Percentiles rank a stretch among this genome's conserved stretches.
Evolutionary conservation across 805 yeast species (phyloP).

Genomic region (Candida caryicola): DNA sequence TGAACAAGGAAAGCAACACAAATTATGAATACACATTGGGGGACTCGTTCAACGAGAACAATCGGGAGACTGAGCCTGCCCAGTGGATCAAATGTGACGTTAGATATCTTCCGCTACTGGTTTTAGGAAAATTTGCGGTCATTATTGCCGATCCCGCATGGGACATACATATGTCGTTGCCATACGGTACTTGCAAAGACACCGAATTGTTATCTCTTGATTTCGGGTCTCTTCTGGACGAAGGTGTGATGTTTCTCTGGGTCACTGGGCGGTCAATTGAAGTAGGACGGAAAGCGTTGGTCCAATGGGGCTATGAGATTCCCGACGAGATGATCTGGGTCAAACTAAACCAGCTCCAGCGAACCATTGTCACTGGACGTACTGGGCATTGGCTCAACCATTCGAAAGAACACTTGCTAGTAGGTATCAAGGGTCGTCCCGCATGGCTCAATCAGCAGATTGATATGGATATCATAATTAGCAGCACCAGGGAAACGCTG

Average conservation of each 20-base stretch:
- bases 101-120: slow-evolving; percentile 62
- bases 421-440: slow-evolving; percentile 82
- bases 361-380: slow-evolving; percentile 92
- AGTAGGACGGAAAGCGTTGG: slow-evolving; percentile 72
- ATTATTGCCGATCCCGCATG: slow-evolving; percentile 94
- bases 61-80: slow-evolving; percentile 46
- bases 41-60: slow-evolving; percentile 39
- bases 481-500: slow-evolving; percentile 83
- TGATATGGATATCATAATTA: slow-evolving; percentile 76
- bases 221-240: slow-evolving; percentile 68
- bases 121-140: slow-evolving; percentile 76
- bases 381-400: slow-evolving; percentile 98
- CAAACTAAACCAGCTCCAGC: slow-evolving; percentile 79
- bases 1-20: slow-evolving; percentile 8
- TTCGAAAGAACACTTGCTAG: slow-evolving; percentile 84
- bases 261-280: slow-evolving; percentile 94
- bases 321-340: slow-evolving; percentile 87
- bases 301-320: slow-evolving; percentile 78
- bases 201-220: slow-evolving; percentile 67
- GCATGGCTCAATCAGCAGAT: slow-evolving; percentile 62
- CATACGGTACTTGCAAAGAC: slow-evolving; percentile 76
- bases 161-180: slow-evolving; percentile 89
- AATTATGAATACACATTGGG: slow-evolving; percentile 47
- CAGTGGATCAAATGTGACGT: slow-evolving; percentile 92
- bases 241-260: slow-evolving; percentile 85